Base-by-base conservation (phyloP, 2,329 filamentous ascomycete genomes). In the Calonectria fujianensis region DNA sequence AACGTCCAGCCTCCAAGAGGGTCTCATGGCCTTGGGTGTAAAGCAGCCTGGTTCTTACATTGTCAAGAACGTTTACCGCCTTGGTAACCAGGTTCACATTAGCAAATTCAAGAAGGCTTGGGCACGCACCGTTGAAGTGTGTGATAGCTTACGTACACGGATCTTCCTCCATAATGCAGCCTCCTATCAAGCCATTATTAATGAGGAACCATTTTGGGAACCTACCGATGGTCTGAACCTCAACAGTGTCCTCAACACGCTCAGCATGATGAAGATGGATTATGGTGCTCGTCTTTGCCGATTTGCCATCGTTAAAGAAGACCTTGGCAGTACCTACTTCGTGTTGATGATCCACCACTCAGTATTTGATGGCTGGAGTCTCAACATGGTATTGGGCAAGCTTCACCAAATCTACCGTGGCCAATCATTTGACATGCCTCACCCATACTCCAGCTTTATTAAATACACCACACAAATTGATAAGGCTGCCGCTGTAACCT, bases 301-400 rank as follows among this genome's bases (percentile, higher is more conserved):
- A 1, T 64, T 41, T 27, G 57, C 54, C 5, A 27, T 64, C 18
- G 35, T 70, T 8, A 18, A 24, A 16, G 45, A 70, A 24, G 32
- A 41, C 4, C 9, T 13, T 9, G 35, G 35, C 6, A 6, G n/a
- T 0, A 41, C 14, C 9, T 63, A 70, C 24, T 70, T 70, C 27
- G 32, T 64, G 1, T 32, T 70, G 9, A 52, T 70, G 29, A 37
- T 70, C n/a, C 68, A 70, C 24, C 68, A 70, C 32, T 27, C 68
- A 1, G 35, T 70, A 24, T 70, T 70, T 45, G 68, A 70, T 31
- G 68, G 68, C 18, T 70, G 68, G 68, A 64, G 57, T 39, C 32
- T 70, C 1, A 70, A 64, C 16, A 16, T 70, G n/a, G 27, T 64
- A 4, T 35, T 64, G 18, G 45, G 57, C 24, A 51, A 32, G 0